phyloP scores from a whole-genome alignment of 2,329 filamentous ascomycete species.

The Colletotrichum chlorophyti region DNA sequence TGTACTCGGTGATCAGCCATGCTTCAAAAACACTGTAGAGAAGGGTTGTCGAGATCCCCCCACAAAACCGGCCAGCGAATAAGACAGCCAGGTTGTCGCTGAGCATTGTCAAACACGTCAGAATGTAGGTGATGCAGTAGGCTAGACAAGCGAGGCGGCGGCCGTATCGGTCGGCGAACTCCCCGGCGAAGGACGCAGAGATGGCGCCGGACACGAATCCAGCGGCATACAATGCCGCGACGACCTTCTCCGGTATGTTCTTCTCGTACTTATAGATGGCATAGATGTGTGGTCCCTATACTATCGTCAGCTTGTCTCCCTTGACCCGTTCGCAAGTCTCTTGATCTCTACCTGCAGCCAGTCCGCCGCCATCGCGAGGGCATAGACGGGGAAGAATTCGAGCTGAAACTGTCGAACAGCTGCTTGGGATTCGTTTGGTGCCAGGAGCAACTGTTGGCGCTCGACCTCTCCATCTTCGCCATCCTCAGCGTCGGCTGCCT shows the following conservation, averaged over 20 bases:
- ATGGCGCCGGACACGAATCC: conserved; percentile 57
- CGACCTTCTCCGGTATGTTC: conserved; percentile 48
- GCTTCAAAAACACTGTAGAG: conserved; percentile 66
- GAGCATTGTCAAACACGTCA: conserved; percentile 60
- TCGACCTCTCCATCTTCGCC: conserved; percentile 17
- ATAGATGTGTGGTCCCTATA: conserved; percentile 55
- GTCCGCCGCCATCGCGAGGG: conserved; percentile 40
- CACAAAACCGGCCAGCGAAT: conserved; percentile 60
- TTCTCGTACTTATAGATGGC: conserved; percentile 60
- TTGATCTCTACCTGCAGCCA: conserved; percentile 44
- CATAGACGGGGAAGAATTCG: conserved; percentile 36
- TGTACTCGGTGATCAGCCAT: conserved; percentile 66
- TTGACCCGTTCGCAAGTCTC: background rate
- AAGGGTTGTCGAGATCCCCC: conserved; percentile 62
- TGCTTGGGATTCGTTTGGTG: conserved; percentile 9
- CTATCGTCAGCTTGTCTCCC: background rate
- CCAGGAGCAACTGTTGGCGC: conserved; percentile 10
- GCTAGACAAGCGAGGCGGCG: conserved; percentile 57
- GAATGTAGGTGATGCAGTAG: conserved; percentile 59
- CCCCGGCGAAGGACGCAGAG: conserved; percentile 48
- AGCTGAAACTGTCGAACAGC: conserved; percentile 31
- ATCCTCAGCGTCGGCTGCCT: conserved; percentile 12
- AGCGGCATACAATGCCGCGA: conserved; percentile 52
- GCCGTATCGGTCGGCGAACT: conserved; percentile 51
- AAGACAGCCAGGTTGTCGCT: conserved; percentile 49